These are phyloP conservation scores for Xylona heveae DNA, from an alignment of 495 filamentous ascomycete genomes.

Conservation along the genomic window DNA sequence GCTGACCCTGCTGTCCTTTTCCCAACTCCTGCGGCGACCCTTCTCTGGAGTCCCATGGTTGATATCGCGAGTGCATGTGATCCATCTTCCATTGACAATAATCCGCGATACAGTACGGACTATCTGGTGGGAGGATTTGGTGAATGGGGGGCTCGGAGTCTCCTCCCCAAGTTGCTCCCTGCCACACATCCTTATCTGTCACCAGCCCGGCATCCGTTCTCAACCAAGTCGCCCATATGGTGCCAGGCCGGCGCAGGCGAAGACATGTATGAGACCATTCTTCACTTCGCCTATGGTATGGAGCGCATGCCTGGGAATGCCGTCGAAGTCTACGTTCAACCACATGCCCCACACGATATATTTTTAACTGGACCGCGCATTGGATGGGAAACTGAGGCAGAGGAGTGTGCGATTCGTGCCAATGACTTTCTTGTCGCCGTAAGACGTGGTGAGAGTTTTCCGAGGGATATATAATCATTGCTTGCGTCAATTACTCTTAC, in stretches of 20 bases:
- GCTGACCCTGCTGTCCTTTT: slow-evolving; percentile 6
- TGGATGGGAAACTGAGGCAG: too few species aligned
- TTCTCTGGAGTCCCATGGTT: slow-evolving; percentile 13
- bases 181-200: slow-evolving; percentile 7
- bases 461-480: too few species aligned
- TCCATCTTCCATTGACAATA: slow-evolving; percentile 2
- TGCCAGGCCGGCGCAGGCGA: slow-evolving; percentile 7
- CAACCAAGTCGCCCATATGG: slow-evolving; percentile 7
- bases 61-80: slow-evolving; percentile 5
- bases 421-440: too few species aligned
- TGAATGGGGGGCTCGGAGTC: slow-evolving; percentile 7
- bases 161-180: slow-evolving; percentile 3
- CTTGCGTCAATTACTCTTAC: too few species aligned
- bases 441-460: too few species aligned
- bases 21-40: slow-evolving; percentile 5
- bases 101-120: slow-evolving; percentile 9
- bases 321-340: too few species aligned
- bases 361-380: too few species aligned
- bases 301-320: slow-evolving; percentile 7
- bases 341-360: too few species aligned
- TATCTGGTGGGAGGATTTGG: slow-evolving; percentile 10
- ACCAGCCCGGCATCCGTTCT: slow-evolving; percentile 8
- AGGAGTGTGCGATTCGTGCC: too few species aligned
- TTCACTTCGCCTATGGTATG: slow-evolving; percentile 4
- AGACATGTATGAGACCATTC: slow-evolving; percentile 8